Evolutionary conservation across 2,329 filamentous ascomycete genomes (phyloP), one percentile per base, ranked within the genome.

Genomic region (Penicillium nordicum): DNA sequence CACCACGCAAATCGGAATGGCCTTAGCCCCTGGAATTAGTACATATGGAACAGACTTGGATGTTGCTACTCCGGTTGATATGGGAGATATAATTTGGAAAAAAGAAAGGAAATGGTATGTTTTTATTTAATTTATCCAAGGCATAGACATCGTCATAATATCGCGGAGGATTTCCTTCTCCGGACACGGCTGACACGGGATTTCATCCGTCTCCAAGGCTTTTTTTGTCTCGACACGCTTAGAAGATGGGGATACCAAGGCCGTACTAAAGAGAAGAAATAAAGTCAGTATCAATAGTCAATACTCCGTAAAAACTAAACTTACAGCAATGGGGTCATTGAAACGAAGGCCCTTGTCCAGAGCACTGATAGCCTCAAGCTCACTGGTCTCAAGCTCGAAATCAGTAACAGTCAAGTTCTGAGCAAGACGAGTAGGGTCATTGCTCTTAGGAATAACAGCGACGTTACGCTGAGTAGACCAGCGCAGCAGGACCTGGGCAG

Each of bases 391-490:
- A 34, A 92, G 76, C 66, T 90, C 82, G 70, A 89, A 92, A 60
- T 76, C 77, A 61, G 79, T 83, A 60, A 85, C 84, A 63, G 86
- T 82, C 62, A 92, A 76, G 76, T 72, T 63, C 62, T 70, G 53
- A 49, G 67, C 51, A 45, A 66, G 46, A 18, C 66, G 55, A 57
- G 70, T 78, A 60, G 81, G 75, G 74, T 80, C 80, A 71, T 83
- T 87, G 61, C 83, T 87, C 84, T 93, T 93, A 65, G 89, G 90
- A 67, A 94, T 94, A 66, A 94, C 88, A 46, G 89, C 88, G 55
- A 94, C 79, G 32, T 85, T 86, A 49, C 88, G 83, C 81, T 95
- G 90, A 16, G 91, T 95, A 23, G 90, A 85, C 92, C 92, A 96
- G 67, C 91, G 84, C 64, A 96, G 81, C 59, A 96, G 82, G 29